A percentile compares a stretch with the other conserved stretches of the same genome.
These are phyloP conservation scores for Oryza rufipogon DNA, from an alignment of 176 grass and related monocot genomes.

Conservation along the genomic window DNA sequence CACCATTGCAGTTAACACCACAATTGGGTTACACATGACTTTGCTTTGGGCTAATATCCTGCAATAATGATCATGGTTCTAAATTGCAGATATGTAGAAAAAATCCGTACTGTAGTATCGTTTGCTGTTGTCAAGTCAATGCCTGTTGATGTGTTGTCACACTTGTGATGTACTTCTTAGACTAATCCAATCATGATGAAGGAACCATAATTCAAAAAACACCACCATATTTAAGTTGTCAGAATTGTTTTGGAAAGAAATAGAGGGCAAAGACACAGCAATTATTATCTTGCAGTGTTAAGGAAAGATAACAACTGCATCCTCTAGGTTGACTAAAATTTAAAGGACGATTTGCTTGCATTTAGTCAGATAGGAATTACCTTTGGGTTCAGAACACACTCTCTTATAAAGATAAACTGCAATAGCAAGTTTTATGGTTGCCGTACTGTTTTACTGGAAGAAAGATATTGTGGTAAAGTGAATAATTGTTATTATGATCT, in stretches of 20 bases:
- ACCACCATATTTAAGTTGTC: slow-evolving; percentile 13
- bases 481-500: slow-evolving; percentile 18
- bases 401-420: not conserved
- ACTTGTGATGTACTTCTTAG: not conserved
- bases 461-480: not conserved
- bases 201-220: slow-evolving; percentile 14
- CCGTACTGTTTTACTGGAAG: slow-evolving; percentile 6
- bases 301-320: not conserved
- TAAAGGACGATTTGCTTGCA: not conserved
- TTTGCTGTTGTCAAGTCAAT: slow-evolving; percentile 29
- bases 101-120: not conserved
- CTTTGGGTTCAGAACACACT: not conserved
- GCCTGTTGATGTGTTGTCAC: not conserved
- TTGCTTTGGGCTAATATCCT: slow-evolving; percentile 27
- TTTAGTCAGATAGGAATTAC: not conserved
- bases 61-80: not conserved
- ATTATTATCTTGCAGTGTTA: slow-evolving; percentile 8
- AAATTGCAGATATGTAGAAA: slow-evolving; percentile 7
- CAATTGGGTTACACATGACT: not conserved
- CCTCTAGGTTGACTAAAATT: slow-evolving; percentile 11
- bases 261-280: not conserved
- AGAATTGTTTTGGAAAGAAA: slow-evolving; percentile 2
- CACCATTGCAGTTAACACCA: slow-evolving; percentile 6
- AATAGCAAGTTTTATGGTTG: not conserved
- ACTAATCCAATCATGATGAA: slow-evolving; percentile 8